Percentiles rank a stretch among this genome's conserved stretches.
Evolutionary conservation across 2,329 filamentous ascomycete species (phyloP).

Genomic region (Cladophialophora chaetospira): DNA sequence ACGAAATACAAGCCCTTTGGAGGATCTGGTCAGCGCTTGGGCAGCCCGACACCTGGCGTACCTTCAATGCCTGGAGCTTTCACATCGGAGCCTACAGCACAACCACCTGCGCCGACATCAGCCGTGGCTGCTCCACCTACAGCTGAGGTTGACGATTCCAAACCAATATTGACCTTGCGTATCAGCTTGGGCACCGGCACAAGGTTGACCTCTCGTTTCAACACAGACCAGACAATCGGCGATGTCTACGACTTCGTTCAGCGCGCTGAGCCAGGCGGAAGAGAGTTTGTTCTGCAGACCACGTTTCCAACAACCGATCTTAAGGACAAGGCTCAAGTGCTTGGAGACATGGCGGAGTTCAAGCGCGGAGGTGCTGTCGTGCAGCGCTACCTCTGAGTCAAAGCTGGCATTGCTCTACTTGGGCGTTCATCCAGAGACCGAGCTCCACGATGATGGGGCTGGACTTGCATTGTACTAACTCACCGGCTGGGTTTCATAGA

Average conservation of each 20-base stretch:
- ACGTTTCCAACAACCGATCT: conserved; percentile 67
- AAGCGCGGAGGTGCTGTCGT: conserved; percentile 55
- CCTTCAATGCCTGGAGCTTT: conserved; percentile 33
- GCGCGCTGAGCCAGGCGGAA: conserved; percentile 53
- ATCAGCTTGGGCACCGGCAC: conserved; percentile 66
- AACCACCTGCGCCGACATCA: conserved; percentile 36
- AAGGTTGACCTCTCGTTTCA: conserved; percentile 63
- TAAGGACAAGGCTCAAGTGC: conserved; percentile 52
- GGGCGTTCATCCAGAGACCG: background rate
- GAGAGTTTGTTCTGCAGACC: conserved; percentile 64
- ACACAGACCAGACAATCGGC: conserved; percentile 65
- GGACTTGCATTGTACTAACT: background rate
- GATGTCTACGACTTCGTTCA: conserved; percentile 65
- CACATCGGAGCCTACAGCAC: conserved; percentile 37
- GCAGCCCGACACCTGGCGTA: conserved; percentile 63
- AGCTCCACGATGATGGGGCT: background rate
- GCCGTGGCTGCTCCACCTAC: conserved; percentile 37
- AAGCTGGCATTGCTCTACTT: background rate
- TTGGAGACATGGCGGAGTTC: conserved; percentile 53
- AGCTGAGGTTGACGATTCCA: conserved; percentile 58
- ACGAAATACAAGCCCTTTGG: conserved; percentile 65
- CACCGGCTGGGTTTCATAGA: background rate
- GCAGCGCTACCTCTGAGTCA: conserved; percentile 45
- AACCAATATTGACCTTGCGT: conserved; percentile 61
- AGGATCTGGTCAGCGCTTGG: conserved; percentile 62